These are phyloP conservation scores for Grosmannia penicillata DNA, from an alignment of 2,329 filamentous ascomycete species.

Conservation along the genomic window DNA sequence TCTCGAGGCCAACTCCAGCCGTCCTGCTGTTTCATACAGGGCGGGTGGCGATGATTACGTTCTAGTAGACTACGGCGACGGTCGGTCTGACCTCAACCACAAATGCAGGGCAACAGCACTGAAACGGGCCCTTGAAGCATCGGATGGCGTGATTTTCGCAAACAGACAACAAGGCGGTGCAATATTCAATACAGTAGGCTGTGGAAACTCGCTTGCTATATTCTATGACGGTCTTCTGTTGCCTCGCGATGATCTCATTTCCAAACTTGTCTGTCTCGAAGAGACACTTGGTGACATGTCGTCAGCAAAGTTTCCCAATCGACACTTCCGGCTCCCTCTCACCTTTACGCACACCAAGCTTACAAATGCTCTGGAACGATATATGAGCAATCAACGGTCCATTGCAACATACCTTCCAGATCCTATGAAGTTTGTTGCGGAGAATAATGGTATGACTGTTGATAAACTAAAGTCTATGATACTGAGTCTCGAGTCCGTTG, in stretches of 20 bases:
- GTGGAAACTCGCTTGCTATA: conserved; percentile 1
- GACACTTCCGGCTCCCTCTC: conserved; percentile 12
- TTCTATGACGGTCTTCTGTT: not conserved
- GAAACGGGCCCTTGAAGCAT: not conserved
- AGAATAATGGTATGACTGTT: conserved; percentile 14
- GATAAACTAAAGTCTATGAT: not conserved
- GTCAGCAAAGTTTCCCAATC: conserved; percentile 3
- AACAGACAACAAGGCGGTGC: not conserved
- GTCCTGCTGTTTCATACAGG: not conserved
- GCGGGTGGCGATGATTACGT: not conserved
- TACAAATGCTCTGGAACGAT: conserved; percentile 33
- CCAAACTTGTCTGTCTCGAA: not conserved
- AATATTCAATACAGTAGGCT: conserved; percentile 1
- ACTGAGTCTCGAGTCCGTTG: conserved; percentile 8
- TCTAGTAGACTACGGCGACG: conserved; percentile 1
- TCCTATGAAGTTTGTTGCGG: conserved; percentile 21
- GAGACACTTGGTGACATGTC: not conserved
- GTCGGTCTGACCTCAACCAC: not conserved
- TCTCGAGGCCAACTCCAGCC: not conserved
- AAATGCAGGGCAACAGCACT: not conserved
- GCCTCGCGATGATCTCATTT: not conserved
- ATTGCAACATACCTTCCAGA: conserved; percentile 40
- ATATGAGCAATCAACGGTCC: conserved; percentile 40
- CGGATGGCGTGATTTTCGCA: not conserved
- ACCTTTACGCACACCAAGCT: conserved; percentile 13